Evolutionary conservation across 768 basidiomycete genomes (phyloP), one percentile per base, ranked within the genome.

Genomic region (Trametes maxima): DNA sequence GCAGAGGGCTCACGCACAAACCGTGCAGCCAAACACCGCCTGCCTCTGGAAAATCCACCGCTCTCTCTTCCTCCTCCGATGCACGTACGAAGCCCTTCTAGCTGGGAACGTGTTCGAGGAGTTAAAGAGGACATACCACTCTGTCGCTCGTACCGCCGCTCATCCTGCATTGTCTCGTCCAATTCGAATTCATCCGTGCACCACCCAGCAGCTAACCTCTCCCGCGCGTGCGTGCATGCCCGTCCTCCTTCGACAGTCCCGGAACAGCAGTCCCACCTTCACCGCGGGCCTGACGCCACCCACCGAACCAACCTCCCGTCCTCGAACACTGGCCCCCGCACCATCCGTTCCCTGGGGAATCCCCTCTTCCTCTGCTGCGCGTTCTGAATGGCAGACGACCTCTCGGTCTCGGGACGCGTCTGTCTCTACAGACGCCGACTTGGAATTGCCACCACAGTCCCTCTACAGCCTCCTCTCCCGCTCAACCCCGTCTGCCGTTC

Each of bases 81-180:
- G 17, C 39, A 28, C 47, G n/a, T 25, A 44, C 53, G 39, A 22
- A 48, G 45, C 55, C 7, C 53, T 28, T n/a, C 47, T 45, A 45
- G 28, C 51, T 53, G 58, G 58, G 58, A 53, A 59, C 43, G 36
- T 37, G 50, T 36, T 36, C 35, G 59, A 60, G 57, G 57, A 58
- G 57, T 58, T 58, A 58, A 58, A 44, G 48, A 58, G 57, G 48
- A 50, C 16, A 50, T 58, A 58, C 57, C 46, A 13, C 19, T 25
- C 16, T 37, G 19, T 11, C 25, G 33, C 39, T n/a, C 56, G 21
- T 57, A 49, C 56, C 56, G 36, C 47, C 56, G 39, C 56, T 33
- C 37, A n/a, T n/a, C 17, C 28, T 17, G 57, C 57, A 58, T 58
- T 42, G 48, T 48, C 57, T 58, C 48, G 28, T 8, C 28, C 28